Evolutionary conservation across 768 basidiomycete genomes (phyloP), one percentile per base, ranked within the genome.

Genomic region (Gymnopilus dilepis): DNA sequence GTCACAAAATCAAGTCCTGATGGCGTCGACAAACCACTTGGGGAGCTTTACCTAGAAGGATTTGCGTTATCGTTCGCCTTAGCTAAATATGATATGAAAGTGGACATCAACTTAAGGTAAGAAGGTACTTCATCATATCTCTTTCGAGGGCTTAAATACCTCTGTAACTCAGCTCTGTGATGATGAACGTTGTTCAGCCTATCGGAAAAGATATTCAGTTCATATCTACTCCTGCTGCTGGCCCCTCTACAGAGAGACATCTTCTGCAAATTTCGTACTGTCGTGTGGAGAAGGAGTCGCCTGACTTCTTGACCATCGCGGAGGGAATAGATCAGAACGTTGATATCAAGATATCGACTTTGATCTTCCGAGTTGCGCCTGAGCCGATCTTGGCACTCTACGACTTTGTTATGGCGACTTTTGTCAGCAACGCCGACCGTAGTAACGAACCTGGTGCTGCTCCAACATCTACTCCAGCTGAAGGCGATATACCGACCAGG

Each of bases 371-470:
- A 58, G 88, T 91, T 3, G 90, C 91, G 7, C 95, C 97, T 0
- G 94, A 95, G 70, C 95, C 97, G 12, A 89, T 98, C 42, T 78
- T 99, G 37, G 83, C 90, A 1, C 75, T 98, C 21, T 99, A 98
- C 75, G 95, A 99, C 76, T 98, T 97, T 77, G 86, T 99, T 74
- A 96, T 99, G 90, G 90, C 92, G 2, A 98, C 97, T 0, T 99
- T 99, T 74, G 92, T 94, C 9, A 62, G 66, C 38, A 59, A 54
- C 34, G 37, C 65, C 7, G 62, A 62, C 30, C 59, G 59, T 31
- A 53, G 21, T n/a, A 22, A 22, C 17, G 53, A 52, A 15, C 34
- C 48, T 0, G 55, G 48, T 40, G 12, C 45, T 40, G 41, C 15
- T 28, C 26, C 21, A 8, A 37, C 30, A 17, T 19, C 28, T 24